Evolutionary conservation across 2,329 filamentous ascomycete species (phyloP).

Genomic region (Aspergillus brunneoviolaceus): DNA sequence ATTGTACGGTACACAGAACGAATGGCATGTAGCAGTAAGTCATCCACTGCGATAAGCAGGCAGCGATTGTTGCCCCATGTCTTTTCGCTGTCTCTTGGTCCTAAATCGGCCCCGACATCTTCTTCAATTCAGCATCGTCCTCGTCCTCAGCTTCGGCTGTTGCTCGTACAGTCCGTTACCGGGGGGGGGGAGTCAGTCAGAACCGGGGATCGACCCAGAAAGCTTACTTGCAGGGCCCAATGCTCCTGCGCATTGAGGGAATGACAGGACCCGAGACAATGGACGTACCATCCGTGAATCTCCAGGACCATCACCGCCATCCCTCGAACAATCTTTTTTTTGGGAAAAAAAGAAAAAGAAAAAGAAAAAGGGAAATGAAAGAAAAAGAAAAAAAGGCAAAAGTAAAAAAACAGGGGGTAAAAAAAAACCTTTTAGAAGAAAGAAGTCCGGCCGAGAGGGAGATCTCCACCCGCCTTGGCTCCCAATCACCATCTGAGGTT

Average conservation of each 20-base stretch:
- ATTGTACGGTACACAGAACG: neutral
- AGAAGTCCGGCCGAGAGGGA: slow-evolving; percentile 10
- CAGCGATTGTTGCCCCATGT: too few species aligned
- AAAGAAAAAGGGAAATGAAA: too few species aligned
- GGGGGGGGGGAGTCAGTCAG: neutral
- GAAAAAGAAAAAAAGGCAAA: neutral
- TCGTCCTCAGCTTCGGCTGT: neutral
- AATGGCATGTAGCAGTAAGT: neutral
- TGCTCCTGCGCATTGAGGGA: slow-evolving; percentile 11
- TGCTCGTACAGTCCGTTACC: neutral
- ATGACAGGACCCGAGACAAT: slow-evolving; percentile 28
- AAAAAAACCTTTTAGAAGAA: slow-evolving; percentile 1
- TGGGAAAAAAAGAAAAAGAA: too few species aligned
- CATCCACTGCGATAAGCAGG: neutral
- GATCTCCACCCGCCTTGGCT: slow-evolving; percentile 4
- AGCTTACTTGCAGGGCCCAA: slow-evolving; percentile 15
- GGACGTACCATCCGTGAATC: slow-evolving; percentile 18
- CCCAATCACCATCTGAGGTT: neutral
- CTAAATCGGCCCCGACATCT: neutral
- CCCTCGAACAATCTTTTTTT: neutral
- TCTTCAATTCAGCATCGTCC: neutral
- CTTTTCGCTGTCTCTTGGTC: too few species aligned
- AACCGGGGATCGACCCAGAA: slow-evolving; percentile 17
- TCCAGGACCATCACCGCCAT: neutral
- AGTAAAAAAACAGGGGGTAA: neutral